Evolutionary conservation across 108 stramenopile species (phyloP), one percentile per base, ranked within the genome.

Genomic region (Skeletonema potamos): DNA sequence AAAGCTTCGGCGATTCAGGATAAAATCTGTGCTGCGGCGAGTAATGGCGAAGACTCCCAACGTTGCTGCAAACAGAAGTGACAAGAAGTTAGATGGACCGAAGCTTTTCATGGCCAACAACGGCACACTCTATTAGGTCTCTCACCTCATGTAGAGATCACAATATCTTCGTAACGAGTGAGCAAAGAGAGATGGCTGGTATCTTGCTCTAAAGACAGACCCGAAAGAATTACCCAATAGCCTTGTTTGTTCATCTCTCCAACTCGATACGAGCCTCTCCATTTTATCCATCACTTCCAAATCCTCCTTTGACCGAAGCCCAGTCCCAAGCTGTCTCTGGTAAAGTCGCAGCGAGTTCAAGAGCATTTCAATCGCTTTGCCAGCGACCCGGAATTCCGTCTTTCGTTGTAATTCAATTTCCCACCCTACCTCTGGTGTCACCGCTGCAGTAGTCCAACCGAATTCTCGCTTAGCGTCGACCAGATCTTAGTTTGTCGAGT

Each of bases 401-500:
- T 77, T 66, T 28, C 81, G 36, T 62, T 89, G 85, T 6, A 89
- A 55, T 44, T 89, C 83, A 61, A 89, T 76, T 66, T 95, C 90
- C 64, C 59, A 55, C 17, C 70, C 76, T 4, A 95, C 90, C 54
- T 95, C 94, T 3, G 94, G 90, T 9, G 89, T 87, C 11, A 96
- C 92, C 17, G 91, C 95, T n/a, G 91, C 95, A 18, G 95, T 96
- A 17, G 82, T 90, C 95, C 95, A 96, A 4, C 92, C 91, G 59
- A 83, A 93, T 67, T 93, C 91, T 12, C 92, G 88, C 37, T 97
- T 96, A 9, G 96, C 97, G 70, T 97, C 96, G 8, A 98, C 97
- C 33, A 99, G 72, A 86, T 99, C 97, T 51, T 51, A 22, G 48
- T 51, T 51, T 51, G 48, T 51, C 22, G 22, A 51, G 48, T 51